Base-by-base conservation (phyloP, 352 stramenopile species). In the Phytophthora syringae region DNA sequence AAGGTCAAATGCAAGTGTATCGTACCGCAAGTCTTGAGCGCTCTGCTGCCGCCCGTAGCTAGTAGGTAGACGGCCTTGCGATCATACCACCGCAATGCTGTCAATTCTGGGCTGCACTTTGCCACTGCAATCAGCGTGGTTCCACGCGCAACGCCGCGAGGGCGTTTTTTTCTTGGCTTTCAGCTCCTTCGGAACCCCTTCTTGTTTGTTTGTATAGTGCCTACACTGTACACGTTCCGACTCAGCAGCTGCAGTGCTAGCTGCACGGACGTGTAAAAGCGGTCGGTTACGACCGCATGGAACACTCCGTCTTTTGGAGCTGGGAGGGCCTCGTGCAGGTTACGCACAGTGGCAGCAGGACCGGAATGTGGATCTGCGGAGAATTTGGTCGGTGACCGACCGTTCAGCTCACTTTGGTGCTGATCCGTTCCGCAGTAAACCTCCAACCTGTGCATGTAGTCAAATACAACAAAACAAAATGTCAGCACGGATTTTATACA, bases 261-360 rank as follows among this genome's bases (percentile, higher is more conserved):
- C 47, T 61, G 58, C 18, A 55, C 22, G 20, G 64, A 72, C 1
- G 56, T 59, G 40, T 67, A 64, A 21, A 64, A 72, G 7, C 64
- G 44, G 36, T 72, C 51, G 4, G 45, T 67, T 12, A 67, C 52
- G 0, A 63, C 37, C 10, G 13, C 28, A 7, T 63, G 52, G 10
- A 42, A 66, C 3, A 59, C 42, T 3, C 54, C 25, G 15, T 11
- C 11, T 24, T 42, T 9, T 13, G 20, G 21, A 2, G 30, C 9
- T 0, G 48, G 42, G 9, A 64, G 22, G 1, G 64, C 48, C 7
- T 52, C 45, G 4, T 59, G 3, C 13, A 66, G 47, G 22, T 64
- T 72, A 1, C 56, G 36, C 13, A 72, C 9, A 1, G 52, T 28
- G 1, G 54, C 55, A 13, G 51, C 64, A 12, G 57, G 51, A 7